Evolutionary conservation across 208 protist genomes (phyloP).

Genomic region (Trypanosoma congolense): DNA sequence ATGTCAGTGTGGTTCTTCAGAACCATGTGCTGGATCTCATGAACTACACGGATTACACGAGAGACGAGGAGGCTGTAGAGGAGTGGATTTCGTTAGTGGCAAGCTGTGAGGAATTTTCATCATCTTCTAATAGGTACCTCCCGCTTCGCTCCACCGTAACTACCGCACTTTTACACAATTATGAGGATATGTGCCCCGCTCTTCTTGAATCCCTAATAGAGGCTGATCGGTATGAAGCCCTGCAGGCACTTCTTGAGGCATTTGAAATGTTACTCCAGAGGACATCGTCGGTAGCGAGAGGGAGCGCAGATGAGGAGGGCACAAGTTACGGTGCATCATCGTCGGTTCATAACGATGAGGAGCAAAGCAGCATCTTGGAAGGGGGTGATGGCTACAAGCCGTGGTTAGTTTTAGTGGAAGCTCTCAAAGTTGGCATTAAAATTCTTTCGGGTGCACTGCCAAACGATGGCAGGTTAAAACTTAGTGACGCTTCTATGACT

Average conservation of each 20-base stretch:
- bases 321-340: slow-evolving; percentile 2
- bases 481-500: slow-evolving; percentile 34
- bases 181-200: slow-evolving; percentile 34
- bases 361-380: slow-evolving; percentile 2
- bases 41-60: slow-evolving; percentile 11
- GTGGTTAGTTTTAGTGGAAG: slow-evolving; percentile 18
- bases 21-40: slow-evolving; percentile 58
- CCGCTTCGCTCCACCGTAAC: slow-evolving; percentile 43
- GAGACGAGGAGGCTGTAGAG: slow-evolving; percentile 32
- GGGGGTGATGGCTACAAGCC: slow-evolving; percentile 1
- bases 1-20: slow-evolving; percentile 35
- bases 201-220: slow-evolving; percentile 43
- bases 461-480: not conserved
- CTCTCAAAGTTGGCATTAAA: slow-evolving; percentile 15
- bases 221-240: slow-evolving; percentile 59
- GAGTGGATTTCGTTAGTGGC: slow-evolving; percentile 47
- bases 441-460: slow-evolving; percentile 13
- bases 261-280: slow-evolving; percentile 34
- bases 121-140: slow-evolving; percentile 44
- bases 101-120: slow-evolving; percentile 58
- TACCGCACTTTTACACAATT: slow-evolving; percentile 43
- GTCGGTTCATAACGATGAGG: not conserved
- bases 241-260: slow-evolving; percentile 63
- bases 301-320: slow-evolving; percentile 2
- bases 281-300: slow-evolving; percentile 1